Conservation (phyloP, 202 grass and related monocot species). For the Setaria italica region DNA sequence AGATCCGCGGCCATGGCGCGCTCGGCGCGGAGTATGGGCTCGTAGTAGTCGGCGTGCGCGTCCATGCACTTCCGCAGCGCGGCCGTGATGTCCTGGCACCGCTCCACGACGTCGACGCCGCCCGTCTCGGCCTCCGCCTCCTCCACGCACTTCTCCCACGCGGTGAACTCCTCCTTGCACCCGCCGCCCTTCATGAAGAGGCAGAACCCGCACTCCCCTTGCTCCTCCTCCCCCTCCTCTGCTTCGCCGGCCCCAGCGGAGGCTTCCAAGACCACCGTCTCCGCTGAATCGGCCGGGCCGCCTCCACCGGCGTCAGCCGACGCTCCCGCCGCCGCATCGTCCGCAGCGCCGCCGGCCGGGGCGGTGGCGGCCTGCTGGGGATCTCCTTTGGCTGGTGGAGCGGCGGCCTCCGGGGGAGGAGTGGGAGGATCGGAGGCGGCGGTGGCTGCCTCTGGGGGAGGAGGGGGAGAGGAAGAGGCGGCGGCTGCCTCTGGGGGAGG, state of each 20-base stretch:
- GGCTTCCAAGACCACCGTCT: slow-evolving; percentile 46
- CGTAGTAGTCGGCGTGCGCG: slow-evolving; percentile 76
- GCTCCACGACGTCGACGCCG: slow-evolving; percentile 66
- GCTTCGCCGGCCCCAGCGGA: slow-evolving; percentile 9
- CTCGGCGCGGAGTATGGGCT: slow-evolving; percentile 79
- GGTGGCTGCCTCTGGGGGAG: neutral
- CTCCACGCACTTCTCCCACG: slow-evolving; percentile 93
- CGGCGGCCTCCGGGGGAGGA: neutral
- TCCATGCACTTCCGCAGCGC: slow-evolving; percentile 87
- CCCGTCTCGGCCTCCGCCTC: slow-evolving; percentile 36
- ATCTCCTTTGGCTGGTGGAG: slow-evolving; percentile 21
- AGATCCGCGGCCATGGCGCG: slow-evolving; percentile 61
- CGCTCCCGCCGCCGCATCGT: neutral
- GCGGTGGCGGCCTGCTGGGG: neutral
- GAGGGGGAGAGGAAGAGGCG: slow-evolving; percentile 14
- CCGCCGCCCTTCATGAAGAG: slow-evolving; percentile 93
- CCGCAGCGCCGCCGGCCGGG: neutral
- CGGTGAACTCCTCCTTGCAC: slow-evolving; percentile 82
- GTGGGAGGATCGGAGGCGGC: slow-evolving; percentile 2
- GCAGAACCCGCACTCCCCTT: slow-evolving; percentile 87
- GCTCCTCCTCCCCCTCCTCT: slow-evolving; percentile 59
- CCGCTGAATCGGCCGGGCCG: neutral
- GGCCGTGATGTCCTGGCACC: slow-evolving; percentile 63
- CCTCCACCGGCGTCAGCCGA: neutral
- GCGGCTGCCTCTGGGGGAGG: neutral